Base-by-base conservation (phyloP, 2,329 filamentous ascomycete species). In the Cytospora chrysosperma region DNA sequence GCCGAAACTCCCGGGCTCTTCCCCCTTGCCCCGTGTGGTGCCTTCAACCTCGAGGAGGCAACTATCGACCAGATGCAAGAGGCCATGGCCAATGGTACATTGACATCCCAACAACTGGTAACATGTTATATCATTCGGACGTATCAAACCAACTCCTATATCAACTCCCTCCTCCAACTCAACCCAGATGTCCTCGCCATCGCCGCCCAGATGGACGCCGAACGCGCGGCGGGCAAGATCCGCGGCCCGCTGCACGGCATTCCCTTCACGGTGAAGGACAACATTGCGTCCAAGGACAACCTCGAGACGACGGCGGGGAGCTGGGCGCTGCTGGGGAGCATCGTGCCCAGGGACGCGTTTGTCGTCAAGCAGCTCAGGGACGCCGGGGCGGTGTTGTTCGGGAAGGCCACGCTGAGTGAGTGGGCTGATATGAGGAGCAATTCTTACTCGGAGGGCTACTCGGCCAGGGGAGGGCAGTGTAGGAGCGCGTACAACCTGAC, bases 231-330 rank as follows among this genome's bases (percentile, higher is more conserved):
- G 1, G 87, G 87, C 27, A 78, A 76, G 47, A 73, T 87, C 12
- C 82, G 87, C n/a, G 83, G 88, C 1, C 85, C 85, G 1, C 79
- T 93, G 1, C 90, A 93, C 72, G 90, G 90, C 3, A 90, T 93
- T 51, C 90, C 90, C 0, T 90, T 90, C 72, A 78, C 89, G 2
- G 84, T 92, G 67, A 93, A 93, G 74, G 89, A 93, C 71, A 89
- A 88, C 71, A 88, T 91, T 61, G 87, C 81, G 27, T 86, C 83
- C 10, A 86, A 85, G 67, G 89, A 92, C 72, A 82, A 82, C 58
- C 84, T 93, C 82, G 83, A 92, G 71, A 93, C 89, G 0, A 92
- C 90, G 0, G 89, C 89, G 0, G 90, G 90, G 0, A 86, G 82
- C 69, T 88, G 80, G 82, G 86, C 86, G 21, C 79, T 93, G 0